Base-by-base conservation (phyloP, 2,329 filamentous ascomycete genomes). In the Pezicula neosporulosa region DNA sequence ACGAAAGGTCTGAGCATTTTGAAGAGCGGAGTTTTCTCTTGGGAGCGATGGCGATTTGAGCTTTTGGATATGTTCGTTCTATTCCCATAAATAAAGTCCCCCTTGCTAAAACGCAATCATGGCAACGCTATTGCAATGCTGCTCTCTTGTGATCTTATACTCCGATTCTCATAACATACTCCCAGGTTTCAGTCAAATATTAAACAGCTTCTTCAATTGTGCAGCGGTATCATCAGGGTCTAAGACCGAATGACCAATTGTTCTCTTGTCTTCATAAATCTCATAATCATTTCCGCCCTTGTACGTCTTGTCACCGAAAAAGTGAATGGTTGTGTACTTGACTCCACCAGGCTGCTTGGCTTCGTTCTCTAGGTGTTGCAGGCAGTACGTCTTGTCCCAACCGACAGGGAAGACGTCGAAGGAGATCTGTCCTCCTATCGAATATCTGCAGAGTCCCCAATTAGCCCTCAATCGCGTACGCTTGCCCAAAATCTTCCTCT, bases 381-480 rank as follows among this genome's bases (percentile, higher is more conserved):
- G 78, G 76, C 92, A 97, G 80, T 96, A 99, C 9, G 90, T 96
- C 85, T 97, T 99, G 76, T 99, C 94, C 94, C 94, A 99, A 66
- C 94, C 94, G 2, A 77, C 82, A 58, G 94, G 94, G 81, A 99
- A 99, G 64, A 97, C 89, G 68, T 99, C 94, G 71, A 99, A 99
- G 54, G 92, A 97, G 72, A 99, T 97, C 69, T 97, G 90, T 48
- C 94, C 94, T 62, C 94, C 94, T 64, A 99, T 96, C 57, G 90
- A 93, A 78, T 87, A 97, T 39, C 89, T 92, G 55, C 56, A 46
- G 37, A 50, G n/a, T 24, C 30, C 30, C 30, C 30, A 33, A 33
- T 33, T 33, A 33, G 30, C 30, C 28, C 30, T 13, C 30, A 13
- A 13, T 13, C 4, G 30, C 3, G 30, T 33, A 13, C 6, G 30